Base-by-base conservation (phyloP, 164 flowering plant species). In the Magnolia kwangsiensis region DNA sequence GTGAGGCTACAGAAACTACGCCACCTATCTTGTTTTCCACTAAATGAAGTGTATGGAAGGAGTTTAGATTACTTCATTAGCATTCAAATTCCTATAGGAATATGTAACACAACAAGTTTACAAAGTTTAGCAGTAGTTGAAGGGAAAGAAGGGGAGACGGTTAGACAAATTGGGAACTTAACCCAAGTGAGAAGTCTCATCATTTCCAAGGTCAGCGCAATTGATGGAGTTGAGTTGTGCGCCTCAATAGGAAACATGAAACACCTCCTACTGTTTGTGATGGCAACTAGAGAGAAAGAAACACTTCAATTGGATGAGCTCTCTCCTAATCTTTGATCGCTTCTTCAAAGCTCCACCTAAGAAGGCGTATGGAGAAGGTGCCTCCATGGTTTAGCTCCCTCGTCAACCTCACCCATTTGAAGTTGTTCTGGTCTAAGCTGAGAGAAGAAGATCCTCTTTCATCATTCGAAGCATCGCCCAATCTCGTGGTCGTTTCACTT, bases 221-320 rank as follows among this genome's bases (percentile, higher is more conserved):
- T 3, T 11, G 50, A 74, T 49, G 73, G 63, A 37, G 14, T 0
- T 20, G 68, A 59, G 13, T 50, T 78, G 63, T 78, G 74, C 24
- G 2, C 4, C 61, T 67, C 80, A 1, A 74, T 78, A 8, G 7
- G 49, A 31, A 78, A 78, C 63, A 67, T 78, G 80, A 31, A 18
- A 7, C 8, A 31, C 10, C 73, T 13, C 9, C 3, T 13, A 4
- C 29, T 78, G 37, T 6, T 1, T 24, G 49, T 78, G 21, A 29
- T 19, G 13, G 67, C 63, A 50, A 18, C 1, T 7, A 63, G 18
- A 3, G 74, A 59, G 55, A 31, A 76, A 3, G 74, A 71, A 63
- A 14, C 58, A 27, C 78, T 70, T 63, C 24, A 71, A 11, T 50
- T 76, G 58, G 69, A 71, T 0, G 14, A 49, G 8, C 45, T 76